Conservation (phyloP, 176 grass and related monocot species). For the Raddia distichophylla region DNA sequence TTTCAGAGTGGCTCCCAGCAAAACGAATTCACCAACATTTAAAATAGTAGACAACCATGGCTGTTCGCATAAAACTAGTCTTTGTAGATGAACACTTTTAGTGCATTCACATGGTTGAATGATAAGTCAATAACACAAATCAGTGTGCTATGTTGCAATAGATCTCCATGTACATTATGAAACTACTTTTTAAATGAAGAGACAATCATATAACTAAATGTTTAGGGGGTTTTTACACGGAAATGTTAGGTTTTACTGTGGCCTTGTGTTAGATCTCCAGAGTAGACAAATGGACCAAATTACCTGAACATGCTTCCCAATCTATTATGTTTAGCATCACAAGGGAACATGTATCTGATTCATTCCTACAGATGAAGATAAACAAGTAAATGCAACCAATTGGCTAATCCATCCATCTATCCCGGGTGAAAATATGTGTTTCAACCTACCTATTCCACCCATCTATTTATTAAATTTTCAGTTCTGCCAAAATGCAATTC, state of each 20-base stretch:
- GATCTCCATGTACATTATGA: background rate
- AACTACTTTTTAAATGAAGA: background rate
- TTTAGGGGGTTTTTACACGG: background rate
- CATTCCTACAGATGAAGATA: background rate
- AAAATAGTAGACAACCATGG: background rate
- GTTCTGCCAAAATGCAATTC: background rate
- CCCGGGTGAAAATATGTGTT: background rate
- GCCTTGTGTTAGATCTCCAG: background rate
- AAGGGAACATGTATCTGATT: background rate
- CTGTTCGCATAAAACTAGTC: background rate
- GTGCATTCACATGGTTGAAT: background rate
- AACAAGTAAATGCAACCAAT: background rate
- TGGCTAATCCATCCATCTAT: background rate
- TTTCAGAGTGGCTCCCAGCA: background rate
- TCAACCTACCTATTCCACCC: background rate
- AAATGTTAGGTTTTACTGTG: background rate
- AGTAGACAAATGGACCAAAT: background rate
- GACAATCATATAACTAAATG: background rate
- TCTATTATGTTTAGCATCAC: background rate
- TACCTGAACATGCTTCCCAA: background rate
- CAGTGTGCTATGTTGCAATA: background rate
- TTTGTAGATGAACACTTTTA: background rate
- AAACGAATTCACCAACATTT: background rate
- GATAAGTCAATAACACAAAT: background rate
- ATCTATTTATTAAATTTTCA: slow-evolving; percentile 26